phyloP scores from a whole-genome alignment of 208 protist species.

The Trypanosoma vivax region DNA sequence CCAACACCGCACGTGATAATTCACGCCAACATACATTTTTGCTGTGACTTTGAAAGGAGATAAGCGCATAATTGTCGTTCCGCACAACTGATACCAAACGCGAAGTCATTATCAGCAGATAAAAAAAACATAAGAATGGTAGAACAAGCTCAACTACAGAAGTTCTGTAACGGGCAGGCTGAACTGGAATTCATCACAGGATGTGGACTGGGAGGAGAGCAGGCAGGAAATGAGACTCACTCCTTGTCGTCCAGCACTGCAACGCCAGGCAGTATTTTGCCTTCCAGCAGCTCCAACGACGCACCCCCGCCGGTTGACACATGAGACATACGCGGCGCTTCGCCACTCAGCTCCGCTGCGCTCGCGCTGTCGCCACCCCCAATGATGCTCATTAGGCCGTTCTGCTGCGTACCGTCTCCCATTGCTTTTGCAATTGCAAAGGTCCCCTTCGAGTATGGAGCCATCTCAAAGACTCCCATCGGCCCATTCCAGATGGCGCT shows the following conservation, averaged over 20 bases:
- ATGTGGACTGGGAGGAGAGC: not conserved
- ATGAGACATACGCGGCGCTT: slow-evolving; percentile 93
- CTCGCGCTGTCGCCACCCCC: slow-evolving; percentile 98
- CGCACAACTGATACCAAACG: no score
- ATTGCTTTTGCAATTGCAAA: slow-evolving; percentile 82
- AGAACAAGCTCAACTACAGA: no score
- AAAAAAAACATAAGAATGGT: no score
- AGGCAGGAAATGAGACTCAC: not conserved
- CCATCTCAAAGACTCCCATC: slow-evolving; percentile 97
- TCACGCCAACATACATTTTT: no score
- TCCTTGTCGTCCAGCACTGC: slow-evolving; percentile 72
- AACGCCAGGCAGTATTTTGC: slow-evolving; percentile 91
- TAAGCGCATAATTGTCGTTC: no score
- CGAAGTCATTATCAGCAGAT: no score
- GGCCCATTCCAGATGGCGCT: slow-evolving; percentile 97
- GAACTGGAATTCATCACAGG: no score
- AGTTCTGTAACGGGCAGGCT: no score
- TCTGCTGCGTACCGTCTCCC: slow-evolving; percentile 51
- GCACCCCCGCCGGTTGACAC: slow-evolving; percentile 99
- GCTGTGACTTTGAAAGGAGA: no score
- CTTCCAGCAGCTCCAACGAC: slow-evolving; percentile 98
- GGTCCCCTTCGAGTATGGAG: slow-evolving; percentile 92
- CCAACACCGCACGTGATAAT: no score
- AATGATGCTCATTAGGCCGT: slow-evolving; percentile 85
- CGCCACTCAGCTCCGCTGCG: slow-evolving; percentile 81